A percentile compares a stretch with the other conserved stretches of the same genome.
Evolutionary conservation across 2,329 filamentous ascomycete species (phyloP).

Genomic region (Furcasterigmium sp.): DNA sequence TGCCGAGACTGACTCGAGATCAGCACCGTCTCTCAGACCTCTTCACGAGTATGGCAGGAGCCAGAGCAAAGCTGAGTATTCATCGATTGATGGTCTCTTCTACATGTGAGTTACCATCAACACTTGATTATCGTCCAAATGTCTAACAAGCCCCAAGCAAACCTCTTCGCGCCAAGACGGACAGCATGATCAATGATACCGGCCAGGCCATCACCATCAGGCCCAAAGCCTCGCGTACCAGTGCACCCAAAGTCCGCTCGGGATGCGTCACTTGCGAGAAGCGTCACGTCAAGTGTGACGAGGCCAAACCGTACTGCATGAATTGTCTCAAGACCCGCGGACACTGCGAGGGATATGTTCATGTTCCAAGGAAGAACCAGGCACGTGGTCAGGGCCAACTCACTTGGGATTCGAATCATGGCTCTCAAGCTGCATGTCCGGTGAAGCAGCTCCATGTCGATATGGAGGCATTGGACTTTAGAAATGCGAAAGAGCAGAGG

Average conservation of each 20-base stretch:
- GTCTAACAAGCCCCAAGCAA: too few species aligned
- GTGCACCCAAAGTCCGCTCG: constrained; percentile 11
- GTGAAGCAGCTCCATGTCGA: constrained; percentile 10
- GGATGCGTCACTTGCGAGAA: constrained; percentile 14
- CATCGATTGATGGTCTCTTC: too few species aligned
- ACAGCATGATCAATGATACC: too few species aligned
- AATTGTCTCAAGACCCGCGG: constrained; percentile 11
- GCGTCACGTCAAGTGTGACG: constrained; percentile 14
- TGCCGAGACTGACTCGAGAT: too few species aligned
- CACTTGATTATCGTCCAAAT: too few species aligned
- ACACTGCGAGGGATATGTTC: constrained; percentile 11
- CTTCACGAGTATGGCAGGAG: too few species aligned
- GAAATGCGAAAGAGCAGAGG: constrained; percentile 5
- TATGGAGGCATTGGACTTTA: constrained; percentile 12
- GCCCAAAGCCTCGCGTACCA: constrained; percentile 9
- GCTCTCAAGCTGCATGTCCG: constrained; percentile 3
- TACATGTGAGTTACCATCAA: too few species aligned
- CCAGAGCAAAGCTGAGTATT: too few species aligned
- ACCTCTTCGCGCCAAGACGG: too few species aligned
- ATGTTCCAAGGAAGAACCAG: constrained; percentile 8
- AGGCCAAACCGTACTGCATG: constrained; percentile 11
- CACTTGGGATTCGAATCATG: constrained; percentile 16
- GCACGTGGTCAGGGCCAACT: constrained; percentile 9
- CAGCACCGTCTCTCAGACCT: too few species aligned
- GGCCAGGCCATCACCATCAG: neutral